phyloP scores from a whole-genome alignment of 805 yeast species.

The Brettanomyces naardenensis region DNA sequence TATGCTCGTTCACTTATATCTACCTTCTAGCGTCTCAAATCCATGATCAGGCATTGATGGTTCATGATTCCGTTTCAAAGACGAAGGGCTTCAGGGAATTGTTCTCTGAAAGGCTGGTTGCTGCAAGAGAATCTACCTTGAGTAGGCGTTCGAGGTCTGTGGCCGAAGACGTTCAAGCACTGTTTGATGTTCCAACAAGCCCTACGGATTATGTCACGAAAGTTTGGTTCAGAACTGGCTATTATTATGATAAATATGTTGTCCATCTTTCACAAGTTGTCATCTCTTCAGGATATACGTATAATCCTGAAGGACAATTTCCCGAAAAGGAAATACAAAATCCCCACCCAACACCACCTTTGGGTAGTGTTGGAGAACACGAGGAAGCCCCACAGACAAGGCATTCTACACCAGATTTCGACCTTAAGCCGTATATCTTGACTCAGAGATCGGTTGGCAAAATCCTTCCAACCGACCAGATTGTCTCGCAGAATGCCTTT shows the following conservation, averaged over 20 bases:
- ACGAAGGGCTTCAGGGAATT: slow-evolving; percentile 13
- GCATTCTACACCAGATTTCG: slow-evolving; percentile 3
- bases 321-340: neutral
- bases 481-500: slow-evolving; percentile 15
- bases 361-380: neutral
- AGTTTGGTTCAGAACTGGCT: slow-evolving; percentile 28
- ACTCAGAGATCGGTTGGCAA: slow-evolving; percentile 13
- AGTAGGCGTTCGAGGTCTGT: slow-evolving; percentile 13
- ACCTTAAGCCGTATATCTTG: slow-evolving; percentile 16
- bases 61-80: slow-evolving; percentile 17
- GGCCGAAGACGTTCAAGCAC: slow-evolving; percentile 7
- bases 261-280: slow-evolving; percentile 24
- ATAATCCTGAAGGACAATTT: neutral
- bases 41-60: slow-evolving; percentile 17
- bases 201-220: slow-evolving; percentile 12
- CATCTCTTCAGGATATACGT: neutral
- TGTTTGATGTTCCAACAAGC: slow-evolving; percentile 20
- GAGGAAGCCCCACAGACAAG: neutral
- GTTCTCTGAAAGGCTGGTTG: slow-evolving; percentile 13
- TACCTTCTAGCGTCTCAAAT: slow-evolving; percentile 16
- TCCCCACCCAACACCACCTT: neutral
- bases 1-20: slow-evolving; percentile 12
- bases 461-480: slow-evolving; percentile 12
- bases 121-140: slow-evolving; percentile 13
- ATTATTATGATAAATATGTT: slow-evolving; percentile 31